A percentile compares a stretch with the other conserved stretches of the same genome.
These are phyloP conservation scores for Emmonsiellopsis sp. DNA, from an alignment of 2,329 filamentous ascomycete species.

Conservation along the genomic window DNA sequence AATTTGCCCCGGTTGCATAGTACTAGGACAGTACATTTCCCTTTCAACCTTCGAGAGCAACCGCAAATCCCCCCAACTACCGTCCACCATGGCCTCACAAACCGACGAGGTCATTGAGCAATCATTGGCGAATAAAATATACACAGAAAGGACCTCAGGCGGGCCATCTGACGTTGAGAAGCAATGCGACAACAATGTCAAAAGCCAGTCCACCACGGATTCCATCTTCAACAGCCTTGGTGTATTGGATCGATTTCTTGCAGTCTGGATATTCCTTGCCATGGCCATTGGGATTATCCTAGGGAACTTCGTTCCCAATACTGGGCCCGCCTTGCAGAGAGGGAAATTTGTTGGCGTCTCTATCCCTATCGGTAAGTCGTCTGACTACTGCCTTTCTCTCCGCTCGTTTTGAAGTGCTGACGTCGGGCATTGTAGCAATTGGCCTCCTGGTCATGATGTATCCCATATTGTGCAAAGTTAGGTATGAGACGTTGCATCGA, in stretches of 20 bases:
- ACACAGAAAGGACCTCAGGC: background rate
- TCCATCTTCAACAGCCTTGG: slow-evolving; percentile 42
- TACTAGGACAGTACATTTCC: too few relatives aligned
- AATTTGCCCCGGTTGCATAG: too few relatives aligned
- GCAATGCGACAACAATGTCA: background rate
- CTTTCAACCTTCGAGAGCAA: too few relatives aligned
- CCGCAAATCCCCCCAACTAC: background rate
- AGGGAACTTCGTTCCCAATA: slow-evolving; percentile 61
- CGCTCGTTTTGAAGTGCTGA: background rate
- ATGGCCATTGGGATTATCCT: slow-evolving; percentile 68
- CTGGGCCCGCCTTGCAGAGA: slow-evolving; percentile 53
- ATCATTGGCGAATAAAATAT: background rate
- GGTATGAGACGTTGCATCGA: slow-evolving; percentile 63
- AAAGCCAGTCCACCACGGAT: background rate
- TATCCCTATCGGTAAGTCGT: slow-evolving; percentile 50
- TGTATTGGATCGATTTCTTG: slow-evolving; percentile 54
- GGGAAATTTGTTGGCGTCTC: slow-evolving; percentile 65
- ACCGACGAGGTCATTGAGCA: background rate
- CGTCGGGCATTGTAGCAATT: slow-evolving; percentile 44
- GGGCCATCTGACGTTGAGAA: background rate
- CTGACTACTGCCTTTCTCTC: slow-evolving; percentile 8
- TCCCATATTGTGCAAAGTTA: slow-evolving; percentile 79
- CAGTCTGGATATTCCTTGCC: slow-evolving; percentile 66
- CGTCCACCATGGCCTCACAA: background rate
- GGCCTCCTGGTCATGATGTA: slow-evolving; percentile 91